Base-by-base conservation (phyloP, 1,139 yeast species). In the Pneumocystis carinii region DNA sequence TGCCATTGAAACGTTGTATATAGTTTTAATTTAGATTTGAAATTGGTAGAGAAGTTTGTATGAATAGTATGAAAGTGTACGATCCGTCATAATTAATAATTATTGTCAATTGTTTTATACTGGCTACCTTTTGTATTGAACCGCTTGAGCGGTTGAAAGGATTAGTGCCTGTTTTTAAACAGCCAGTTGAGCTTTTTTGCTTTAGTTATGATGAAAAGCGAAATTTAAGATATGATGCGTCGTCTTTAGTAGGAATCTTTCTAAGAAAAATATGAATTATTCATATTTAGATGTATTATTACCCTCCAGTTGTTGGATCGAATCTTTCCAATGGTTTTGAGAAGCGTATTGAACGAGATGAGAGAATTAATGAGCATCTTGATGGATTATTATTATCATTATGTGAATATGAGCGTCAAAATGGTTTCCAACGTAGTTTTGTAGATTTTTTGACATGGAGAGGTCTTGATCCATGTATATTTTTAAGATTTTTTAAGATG, bases 181-280 rank as follows among this genome's bases (percentile, higher is more conserved):
- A 87, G 72, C 96, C 96, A 7, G 83, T 83, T 66, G 95, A 89
- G 72, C 68, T 88, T 3, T 76, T 80, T 61, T 73, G 81, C 1
- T 88, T 77, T 71, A 81, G 88, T 5, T 75, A 88, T 61, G 81
- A 81, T 67, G 72, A 70, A 3, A 73, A 77, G 15, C 80, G 83
- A 8, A 79, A 83, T 2, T 76, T 77, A 61, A 80, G 78, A 36
- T 73, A 79, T 19, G 84, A 81, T 66, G 83, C 53, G 2, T 41
- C 27, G 8, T 41, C 53, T 41, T 80, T 61, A 39, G 64, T 24
- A 61, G 71, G 62, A 8, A 8, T 66, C 65, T 19, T 27, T 65
- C 3, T 58, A 87, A 17, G 66, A 71, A 24, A 83, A 81, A 61
- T 32, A 32, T 32, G 35, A 32, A 5, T 4, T 32, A 32, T 32